Base-by-base conservation (phyloP, 2,329 filamentous ascomycete genomes). In the Trichoderma hamatum region DNA sequence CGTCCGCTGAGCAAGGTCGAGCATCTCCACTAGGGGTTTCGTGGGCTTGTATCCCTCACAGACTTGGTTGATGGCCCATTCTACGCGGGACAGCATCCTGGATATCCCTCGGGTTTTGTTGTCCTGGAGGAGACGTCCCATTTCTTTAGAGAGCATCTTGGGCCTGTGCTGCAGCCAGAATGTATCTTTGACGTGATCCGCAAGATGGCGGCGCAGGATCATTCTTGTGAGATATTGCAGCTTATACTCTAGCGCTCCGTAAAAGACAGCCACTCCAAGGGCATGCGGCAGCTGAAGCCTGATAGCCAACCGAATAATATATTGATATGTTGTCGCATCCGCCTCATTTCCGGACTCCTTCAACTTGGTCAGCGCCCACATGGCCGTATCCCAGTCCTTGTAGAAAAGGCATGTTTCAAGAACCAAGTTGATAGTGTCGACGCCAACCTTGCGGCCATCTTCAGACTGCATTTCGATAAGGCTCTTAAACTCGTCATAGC, bases 231-330 rank as follows among this genome's bases (percentile, higher is more conserved):
- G 51, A 26, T 68, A 70, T 26, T 74, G 72, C n/a, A 80, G 73
- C 43, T 74, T 75, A 68, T 78, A 77, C 28, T 73, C 68, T 5
- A 79, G 72, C 24, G 76, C 72, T 36, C 73, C 78, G 71, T 81
- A 77, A 69, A 80, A 79, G 68, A 78, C 74, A 21, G 77, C 52
- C 39, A 74, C 74, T 46, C 76, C 77, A 1, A 81, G 73, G 26
- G 76, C 73, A 62, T 74, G 72, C 11, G 76, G 72, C 24, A 79
- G 76, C 49, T 75, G 76, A 3, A 76, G 71, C 21, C 66, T 70
- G 70, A 79, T 76, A 16, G 80, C 79, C 28, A 83, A 73, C 7
- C 74, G 70, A 69, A 83, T 79, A 58, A 86, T 78, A 14, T 76
- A 70, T 43, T 77, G 70, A 72, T 81, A 84, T 0, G 79, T 80